Percentiles rank a stretch among this genome's conserved stretches.
Evolutionary conservation across 352 stramenopile species (phyloP).

Genomic region (Thraustochytrium striatum): DNA sequence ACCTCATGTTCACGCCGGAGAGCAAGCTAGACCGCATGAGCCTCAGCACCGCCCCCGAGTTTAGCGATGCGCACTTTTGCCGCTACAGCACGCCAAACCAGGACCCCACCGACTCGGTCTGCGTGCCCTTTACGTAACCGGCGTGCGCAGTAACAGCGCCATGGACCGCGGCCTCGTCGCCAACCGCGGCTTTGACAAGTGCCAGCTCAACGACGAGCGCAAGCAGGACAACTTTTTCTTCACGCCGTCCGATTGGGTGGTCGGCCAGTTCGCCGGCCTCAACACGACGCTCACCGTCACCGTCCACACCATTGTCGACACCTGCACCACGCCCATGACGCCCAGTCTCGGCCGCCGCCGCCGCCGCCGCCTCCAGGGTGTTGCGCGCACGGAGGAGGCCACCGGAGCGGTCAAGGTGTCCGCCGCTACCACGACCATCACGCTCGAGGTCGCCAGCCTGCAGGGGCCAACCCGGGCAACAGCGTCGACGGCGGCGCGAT

Average conservation of each 20-base stretch:
- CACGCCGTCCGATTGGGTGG: background rate
- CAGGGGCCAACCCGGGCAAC: too few relatives aligned
- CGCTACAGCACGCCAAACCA: background rate
- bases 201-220: background rate
- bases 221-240: constrained; percentile 4
- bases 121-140: background rate
- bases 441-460: too few relatives aligned
- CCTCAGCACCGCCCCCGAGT: background rate
- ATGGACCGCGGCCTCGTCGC: background rate
- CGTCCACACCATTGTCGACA: background rate
- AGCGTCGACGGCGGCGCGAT: too few relatives aligned
- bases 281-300: background rate
- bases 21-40: background rate
- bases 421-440: too few relatives aligned
- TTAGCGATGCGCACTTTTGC: constrained; percentile 10
- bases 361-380: too few relatives aligned
- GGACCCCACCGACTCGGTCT: background rate
- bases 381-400: too few relatives aligned
- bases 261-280: background rate
- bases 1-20: background rate
- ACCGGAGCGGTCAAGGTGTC: too few relatives aligned
- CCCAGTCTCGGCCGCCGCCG: too few relatives aligned
- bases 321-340: background rate
- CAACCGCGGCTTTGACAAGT: background rate
- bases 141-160: background rate